phyloP scores from a whole-genome alignment of 805 yeast genomes.

The Starmerella potacharoeniae region DNA sequence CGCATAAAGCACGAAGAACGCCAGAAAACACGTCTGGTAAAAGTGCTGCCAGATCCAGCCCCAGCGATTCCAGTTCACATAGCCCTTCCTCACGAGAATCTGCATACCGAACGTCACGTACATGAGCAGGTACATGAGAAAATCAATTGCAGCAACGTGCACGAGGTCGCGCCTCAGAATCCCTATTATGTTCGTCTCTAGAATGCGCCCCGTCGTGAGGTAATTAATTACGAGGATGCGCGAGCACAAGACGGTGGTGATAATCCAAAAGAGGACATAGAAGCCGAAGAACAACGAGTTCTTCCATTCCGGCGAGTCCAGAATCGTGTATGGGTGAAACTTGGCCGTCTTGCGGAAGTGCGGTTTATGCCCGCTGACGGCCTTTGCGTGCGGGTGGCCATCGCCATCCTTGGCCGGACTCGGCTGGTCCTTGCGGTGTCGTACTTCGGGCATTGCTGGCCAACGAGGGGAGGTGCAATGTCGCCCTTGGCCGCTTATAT shows the following conservation, averaged over 20 bases:
- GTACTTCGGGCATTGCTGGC: neutral
- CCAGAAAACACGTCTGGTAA: constrained; percentile 44
- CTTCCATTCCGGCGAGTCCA: constrained; percentile 25
- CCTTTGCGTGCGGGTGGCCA: neutral
- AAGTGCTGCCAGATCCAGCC: constrained; percentile 57
- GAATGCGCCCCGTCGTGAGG: constrained; percentile 34
- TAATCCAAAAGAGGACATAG: constrained; percentile 45
- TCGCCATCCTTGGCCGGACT: neutral
- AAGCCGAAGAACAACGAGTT: constrained; percentile 54
- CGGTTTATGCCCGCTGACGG: neutral
- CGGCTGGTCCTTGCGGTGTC: neutral
- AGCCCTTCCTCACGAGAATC: constrained; percentile 34
- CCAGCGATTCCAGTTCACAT: constrained; percentile 45
- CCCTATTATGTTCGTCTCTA: constrained; percentile 43
- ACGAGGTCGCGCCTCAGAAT: constrained; percentile 51
- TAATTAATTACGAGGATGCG: constrained; percentile 46
- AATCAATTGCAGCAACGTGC: constrained; percentile 63
- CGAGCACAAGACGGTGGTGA: constrained; percentile 19
- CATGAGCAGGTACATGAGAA: constrained; percentile 56
- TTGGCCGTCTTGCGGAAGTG: constrained; percentile 21
- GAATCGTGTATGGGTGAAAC: constrained; percentile 21
- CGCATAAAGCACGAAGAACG: constrained; percentile 46
- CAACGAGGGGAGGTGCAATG: neutral
- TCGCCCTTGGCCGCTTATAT: neutral
- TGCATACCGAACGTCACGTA: constrained; percentile 57